These are phyloP conservation scores for Aspergillus hancockii DNA, from an alignment of 495 filamentous ascomycete species.

Conservation along the genomic window DNA sequence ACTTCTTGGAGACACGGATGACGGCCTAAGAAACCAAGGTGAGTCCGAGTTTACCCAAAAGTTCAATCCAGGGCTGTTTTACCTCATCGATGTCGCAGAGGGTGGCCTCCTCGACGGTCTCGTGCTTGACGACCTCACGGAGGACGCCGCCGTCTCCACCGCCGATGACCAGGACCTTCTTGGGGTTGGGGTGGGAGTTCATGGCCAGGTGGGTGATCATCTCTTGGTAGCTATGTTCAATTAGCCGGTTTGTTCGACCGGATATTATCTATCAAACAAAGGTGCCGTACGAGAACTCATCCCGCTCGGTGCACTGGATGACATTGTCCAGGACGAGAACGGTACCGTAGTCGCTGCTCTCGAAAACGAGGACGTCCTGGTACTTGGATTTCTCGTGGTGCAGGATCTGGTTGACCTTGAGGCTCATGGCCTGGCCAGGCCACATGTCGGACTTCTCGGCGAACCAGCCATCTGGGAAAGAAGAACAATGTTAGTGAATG, in stretches of 20 bases:
- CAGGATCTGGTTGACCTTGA: slow-evolving; percentile 95
- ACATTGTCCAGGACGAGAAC: slow-evolving; percentile 99
- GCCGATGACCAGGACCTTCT: slow-evolving; percentile 97
- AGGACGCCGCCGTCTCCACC: slow-evolving; percentile 96
- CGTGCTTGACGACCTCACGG: slow-evolving; percentile 97
- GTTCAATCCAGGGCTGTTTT: slow-evolving; percentile 17
- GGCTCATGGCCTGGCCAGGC: slow-evolving; percentile 98
- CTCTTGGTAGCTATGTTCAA: slow-evolving; percentile 78
- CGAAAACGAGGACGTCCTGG: slow-evolving; percentile 97
- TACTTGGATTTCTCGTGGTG: slow-evolving; percentile 99
- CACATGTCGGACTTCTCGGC: slow-evolving; percentile 97
- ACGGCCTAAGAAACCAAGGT: slow-evolving; percentile 63
- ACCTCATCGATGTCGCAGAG: slow-evolving; percentile 99
- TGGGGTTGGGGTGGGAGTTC: slow-evolving; percentile 96
- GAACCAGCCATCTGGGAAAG: slow-evolving; percentile 92
- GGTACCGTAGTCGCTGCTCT: slow-evolving; percentile 93
- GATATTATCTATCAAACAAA: background rate
- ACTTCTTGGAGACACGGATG: slow-evolving; percentile 97
- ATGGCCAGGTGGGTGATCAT: slow-evolving; percentile 99
- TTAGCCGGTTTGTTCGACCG: background rate
- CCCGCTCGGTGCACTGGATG: slow-evolving; percentile 96
- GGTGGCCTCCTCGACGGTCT: slow-evolving; percentile 85
- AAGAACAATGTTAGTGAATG: slow-evolving; percentile 10
- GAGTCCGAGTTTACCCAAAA: background rate
- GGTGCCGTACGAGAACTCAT: slow-evolving; percentile 81